These are phyloP conservation scores for Melocanna baccifera DNA, from an alignment of 176 grass and related monocot genomes.

Conservation along the genomic window DNA sequence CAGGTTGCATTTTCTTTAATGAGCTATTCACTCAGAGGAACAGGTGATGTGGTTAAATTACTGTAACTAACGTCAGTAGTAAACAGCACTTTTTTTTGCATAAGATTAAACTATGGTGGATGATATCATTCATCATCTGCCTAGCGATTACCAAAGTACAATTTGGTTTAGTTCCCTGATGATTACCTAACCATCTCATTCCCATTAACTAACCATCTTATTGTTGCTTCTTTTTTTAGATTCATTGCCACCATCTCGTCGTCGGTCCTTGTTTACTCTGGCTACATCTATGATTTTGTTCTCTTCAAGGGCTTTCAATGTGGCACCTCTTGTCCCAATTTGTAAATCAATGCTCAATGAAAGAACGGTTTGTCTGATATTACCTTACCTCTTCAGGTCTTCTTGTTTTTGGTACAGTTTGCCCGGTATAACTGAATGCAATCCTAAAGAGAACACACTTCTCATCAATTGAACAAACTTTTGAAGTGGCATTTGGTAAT, in stretches of 20 bases:
- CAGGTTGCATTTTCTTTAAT: slow-evolving; percentile 83
- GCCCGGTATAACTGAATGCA: not conserved
- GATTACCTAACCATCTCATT: not conserved
- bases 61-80: not conserved
- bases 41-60: slow-evolving; percentile 45
- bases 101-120: not conserved
- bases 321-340: slow-evolving; percentile 67
- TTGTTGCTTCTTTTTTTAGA: slow-evolving; percentile 38
- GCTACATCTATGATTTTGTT: slow-evolving; percentile 88
- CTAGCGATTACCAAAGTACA: not conserved
- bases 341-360: slow-evolving; percentile 64
- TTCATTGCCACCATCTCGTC: slow-evolving; percentile 53
- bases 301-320: slow-evolving; percentile 78
- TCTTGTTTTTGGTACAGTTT: slow-evolving; percentile 2
- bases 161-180: not conserved
- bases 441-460: not conserved
- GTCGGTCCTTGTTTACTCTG: slow-evolving; percentile 74
- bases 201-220: not conserved
- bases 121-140: not conserved
- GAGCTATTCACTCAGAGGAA: slow-evolving; percentile 54
- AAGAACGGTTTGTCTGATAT: slow-evolving; percentile 53
- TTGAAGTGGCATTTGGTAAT: not conserved
- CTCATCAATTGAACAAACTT: not conserved
- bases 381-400: not conserved
- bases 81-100: slow-evolving; percentile 3